Conservation (phyloP, 2,329 filamentous ascomycete genomes). For the Botryotinia convoluta region DNA sequence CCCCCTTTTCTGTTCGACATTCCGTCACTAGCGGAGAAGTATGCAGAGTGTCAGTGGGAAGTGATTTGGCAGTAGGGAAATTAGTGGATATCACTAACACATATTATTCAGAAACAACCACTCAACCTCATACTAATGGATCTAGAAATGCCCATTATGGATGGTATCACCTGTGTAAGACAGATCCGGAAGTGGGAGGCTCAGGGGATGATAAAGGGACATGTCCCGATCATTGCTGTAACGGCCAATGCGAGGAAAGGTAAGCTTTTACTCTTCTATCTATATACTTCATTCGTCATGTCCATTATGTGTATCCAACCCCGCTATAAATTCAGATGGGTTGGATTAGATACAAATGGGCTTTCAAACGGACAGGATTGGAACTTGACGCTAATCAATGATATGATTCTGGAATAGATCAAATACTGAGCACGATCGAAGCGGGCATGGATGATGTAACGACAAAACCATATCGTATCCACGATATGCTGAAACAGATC, state of each 20-base stretch:
- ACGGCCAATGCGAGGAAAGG: conserved; percentile 66
- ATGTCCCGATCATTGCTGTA: conserved; percentile 71
- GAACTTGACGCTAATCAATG: background rate
- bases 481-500: conserved; percentile 32
- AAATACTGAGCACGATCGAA: conserved; percentile 41
- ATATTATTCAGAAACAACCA: conserved; percentile 44
- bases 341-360: background rate
- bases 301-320: background rate
- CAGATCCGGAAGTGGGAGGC: conserved; percentile 65
- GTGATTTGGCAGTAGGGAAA: background rate
- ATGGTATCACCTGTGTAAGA: conserved; percentile 69
- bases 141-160: conserved; percentile 79
- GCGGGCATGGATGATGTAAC: conserved; percentile 34
- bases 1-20: background rate
- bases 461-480: conserved; percentile 32
- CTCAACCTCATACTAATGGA: conserved; percentile 70
- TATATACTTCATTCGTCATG: background rate
- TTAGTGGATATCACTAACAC: conserved; percentile 36
- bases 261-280: background rate
- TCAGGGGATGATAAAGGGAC: conserved; percentile 54
- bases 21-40: background rate
- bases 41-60: background rate
- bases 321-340: background rate
- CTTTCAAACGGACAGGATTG: background rate
- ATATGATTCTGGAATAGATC: conserved; percentile 53